Conservation (phyloP, 192 early-diverging fungal genomes). For the Coemansia umbellata region DNA sequence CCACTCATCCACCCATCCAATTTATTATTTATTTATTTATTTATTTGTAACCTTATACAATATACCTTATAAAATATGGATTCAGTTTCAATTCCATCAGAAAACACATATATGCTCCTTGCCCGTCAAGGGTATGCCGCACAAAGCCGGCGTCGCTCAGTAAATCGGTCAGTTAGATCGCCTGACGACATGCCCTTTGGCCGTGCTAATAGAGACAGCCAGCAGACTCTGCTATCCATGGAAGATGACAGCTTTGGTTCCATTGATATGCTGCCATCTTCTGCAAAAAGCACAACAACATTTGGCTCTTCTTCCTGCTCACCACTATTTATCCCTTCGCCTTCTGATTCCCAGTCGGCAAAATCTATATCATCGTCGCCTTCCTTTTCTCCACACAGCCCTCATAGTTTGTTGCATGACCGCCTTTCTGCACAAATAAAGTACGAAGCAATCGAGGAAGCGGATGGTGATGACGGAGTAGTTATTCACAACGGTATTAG, state of each 20-base stretch:
- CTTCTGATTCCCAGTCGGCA: not conserved
- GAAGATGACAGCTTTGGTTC: not conserved
- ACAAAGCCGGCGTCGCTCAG: conserved; percentile 23
- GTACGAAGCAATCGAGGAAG: conserved; percentile 24
- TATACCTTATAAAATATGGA: conserved; percentile 11
- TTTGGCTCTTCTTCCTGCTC: not conserved
- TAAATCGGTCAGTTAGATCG: not conserved
- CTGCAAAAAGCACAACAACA: not conserved
- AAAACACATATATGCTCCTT: conserved; percentile 22
- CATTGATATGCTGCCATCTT: conserved; percentile 13
- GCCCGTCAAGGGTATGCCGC: conserved; percentile 40
- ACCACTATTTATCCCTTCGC: not conserved
- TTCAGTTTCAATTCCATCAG: conserved; percentile 15
- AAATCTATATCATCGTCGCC: conserved; percentile 7
- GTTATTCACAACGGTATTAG: conserved; percentile 41
- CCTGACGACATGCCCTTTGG: conserved; percentile 7
- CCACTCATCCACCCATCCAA: too few species aligned
- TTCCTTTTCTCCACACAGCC: conserved; percentile 18
- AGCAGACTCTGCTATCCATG: not conserved
- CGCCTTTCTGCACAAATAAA: conserved; percentile 10
- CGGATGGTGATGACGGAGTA: conserved; percentile 27
- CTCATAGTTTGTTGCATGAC: conserved; percentile 22
- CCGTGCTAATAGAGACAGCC: not conserved
- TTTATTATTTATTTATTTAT: not conserved
- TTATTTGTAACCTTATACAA: not conserved